These are phyloP conservation scores for Lentinula boryana DNA, from an alignment of 768 basidiomycete genomes.

Conservation along the genomic window DNA sequence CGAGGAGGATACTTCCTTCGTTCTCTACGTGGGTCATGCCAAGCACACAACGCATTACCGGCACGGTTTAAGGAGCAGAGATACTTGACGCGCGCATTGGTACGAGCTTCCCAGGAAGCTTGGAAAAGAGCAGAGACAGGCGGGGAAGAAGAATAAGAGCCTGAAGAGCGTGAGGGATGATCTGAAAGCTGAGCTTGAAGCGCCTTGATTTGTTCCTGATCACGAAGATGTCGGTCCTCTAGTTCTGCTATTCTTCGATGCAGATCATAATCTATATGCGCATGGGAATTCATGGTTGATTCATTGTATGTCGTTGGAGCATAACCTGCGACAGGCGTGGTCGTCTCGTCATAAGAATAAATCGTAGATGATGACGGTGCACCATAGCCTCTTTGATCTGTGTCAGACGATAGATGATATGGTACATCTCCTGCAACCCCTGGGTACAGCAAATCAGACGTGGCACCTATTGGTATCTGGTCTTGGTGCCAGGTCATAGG, in stretches of 20 bases:
- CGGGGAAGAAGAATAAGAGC: constrained; percentile 24
- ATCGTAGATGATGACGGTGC: not conserved
- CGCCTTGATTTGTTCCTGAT: constrained; percentile 38
- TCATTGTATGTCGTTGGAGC: not conserved
- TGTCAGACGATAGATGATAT: not conserved
- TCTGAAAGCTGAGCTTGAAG: constrained; percentile 41
- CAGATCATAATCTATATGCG: constrained; percentile 20
- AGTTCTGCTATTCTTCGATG: constrained; percentile 56
- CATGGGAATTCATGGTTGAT: not conserved
- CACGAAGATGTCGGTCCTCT: constrained; percentile 52
- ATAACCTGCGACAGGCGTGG: not conserved
- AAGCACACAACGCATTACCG: constrained; percentile 83
- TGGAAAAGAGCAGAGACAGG: constrained; percentile 45
- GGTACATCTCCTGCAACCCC: not conserved
- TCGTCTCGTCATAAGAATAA: constrained; percentile 1
- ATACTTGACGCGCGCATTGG: constrained; percentile 61
- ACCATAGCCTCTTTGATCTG: not conserved
- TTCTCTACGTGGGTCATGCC: constrained; percentile 87
- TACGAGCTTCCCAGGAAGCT: constrained; percentile 64
- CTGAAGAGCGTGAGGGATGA: constrained; percentile 5
- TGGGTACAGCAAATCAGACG: not conserved
- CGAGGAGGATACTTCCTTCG: constrained; percentile 72
- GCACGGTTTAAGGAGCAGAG: constrained; percentile 83
- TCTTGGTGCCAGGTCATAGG: not conserved
- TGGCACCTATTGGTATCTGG: not conserved